Evolutionary conservation across 2,329 filamentous ascomycete species (phyloP).

Genomic region (Tolypocladium sp.): DNA sequence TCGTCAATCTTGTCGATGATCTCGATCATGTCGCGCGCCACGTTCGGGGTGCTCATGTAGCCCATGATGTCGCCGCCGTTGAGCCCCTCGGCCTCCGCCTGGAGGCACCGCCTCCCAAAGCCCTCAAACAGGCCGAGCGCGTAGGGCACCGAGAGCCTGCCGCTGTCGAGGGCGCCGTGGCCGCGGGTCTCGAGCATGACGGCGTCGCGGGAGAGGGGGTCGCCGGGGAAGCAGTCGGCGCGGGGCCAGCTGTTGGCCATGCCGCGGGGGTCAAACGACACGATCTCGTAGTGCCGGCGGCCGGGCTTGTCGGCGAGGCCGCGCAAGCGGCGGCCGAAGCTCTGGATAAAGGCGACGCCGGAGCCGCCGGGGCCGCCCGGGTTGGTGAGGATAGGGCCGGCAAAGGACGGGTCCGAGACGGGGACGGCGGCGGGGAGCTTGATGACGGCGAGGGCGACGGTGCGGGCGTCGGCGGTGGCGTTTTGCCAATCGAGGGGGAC

Average conservation of each 20-base stretch:
- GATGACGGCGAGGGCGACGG: constrained; percentile 29
- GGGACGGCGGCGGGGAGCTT: constrained; percentile 29
- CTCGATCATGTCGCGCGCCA: constrained; percentile 33
- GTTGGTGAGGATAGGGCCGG: constrained; percentile 33
- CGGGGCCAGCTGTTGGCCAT: constrained; percentile 25
- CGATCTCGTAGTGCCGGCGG: constrained; percentile 27
- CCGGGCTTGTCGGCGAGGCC: constrained; percentile 14
- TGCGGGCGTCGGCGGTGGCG: constrained; percentile 14
- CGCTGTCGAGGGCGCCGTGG: constrained; percentile 15
- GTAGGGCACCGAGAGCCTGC: constrained; percentile 13
- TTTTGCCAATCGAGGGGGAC: constrained; percentile 34
- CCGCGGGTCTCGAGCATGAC: constrained; percentile 20
- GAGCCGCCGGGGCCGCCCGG: constrained; percentile 35
- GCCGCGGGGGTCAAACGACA: constrained; percentile 36
- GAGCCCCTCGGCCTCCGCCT: constrained; percentile 1
- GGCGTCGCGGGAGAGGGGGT: constrained; percentile 18
- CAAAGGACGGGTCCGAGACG: constrained; percentile 26
- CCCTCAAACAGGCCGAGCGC: constrained; percentile 15
- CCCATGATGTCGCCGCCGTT: constrained; percentile 17
- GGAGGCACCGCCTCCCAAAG: constrained; percentile 18
- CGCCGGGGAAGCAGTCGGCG: constrained; percentile 26
- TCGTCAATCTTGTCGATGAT: constrained; percentile 32
- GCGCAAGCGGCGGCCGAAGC: constrained; percentile 19
- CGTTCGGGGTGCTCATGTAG: constrained; percentile 26
- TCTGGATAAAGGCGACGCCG: constrained; percentile 21